phyloP scores from a whole-genome alignment of 2,329 filamentous ascomycete genomes.

The Alternaria arborescens region DNA sequence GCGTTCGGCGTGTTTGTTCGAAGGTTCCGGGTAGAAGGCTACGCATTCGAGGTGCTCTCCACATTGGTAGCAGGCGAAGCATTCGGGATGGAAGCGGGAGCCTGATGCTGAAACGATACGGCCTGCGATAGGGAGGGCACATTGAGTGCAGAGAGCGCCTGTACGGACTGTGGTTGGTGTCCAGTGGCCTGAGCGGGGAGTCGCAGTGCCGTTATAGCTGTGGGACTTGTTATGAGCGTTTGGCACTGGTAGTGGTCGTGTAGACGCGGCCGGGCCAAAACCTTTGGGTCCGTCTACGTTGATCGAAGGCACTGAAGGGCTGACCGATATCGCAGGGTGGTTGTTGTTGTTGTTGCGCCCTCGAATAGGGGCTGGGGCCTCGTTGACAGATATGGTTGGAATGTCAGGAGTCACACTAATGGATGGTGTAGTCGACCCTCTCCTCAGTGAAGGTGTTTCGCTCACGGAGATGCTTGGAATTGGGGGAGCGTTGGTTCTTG shows the following conservation, averaged over 20 bases:
- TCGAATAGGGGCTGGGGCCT: slow-evolving; percentile 22
- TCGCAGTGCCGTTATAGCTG: slow-evolving; percentile 44
- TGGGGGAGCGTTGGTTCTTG: slow-evolving; percentile 13
- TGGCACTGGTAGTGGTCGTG: slow-evolving; percentile 58
- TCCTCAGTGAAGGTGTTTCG: slow-evolving; percentile 27
- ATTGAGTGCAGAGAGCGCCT: slow-evolving; percentile 84
- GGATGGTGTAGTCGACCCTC: slow-evolving; percentile 18
- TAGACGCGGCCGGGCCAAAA: slow-evolving; percentile 44
- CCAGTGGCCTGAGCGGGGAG: slow-evolving; percentile 52
- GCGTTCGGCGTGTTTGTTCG: slow-evolving; percentile 73
- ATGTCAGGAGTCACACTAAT: slow-evolving; percentile 34
- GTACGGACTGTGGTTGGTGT: slow-evolving; percentile 59
- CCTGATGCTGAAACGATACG: slow-evolving; percentile 87
- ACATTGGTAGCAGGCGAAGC: slow-evolving; percentile 89
- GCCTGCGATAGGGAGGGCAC: slow-evolving; percentile 83
- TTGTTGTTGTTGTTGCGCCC: slow-evolving; percentile 25
- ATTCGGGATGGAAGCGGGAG: slow-evolving; percentile 88
- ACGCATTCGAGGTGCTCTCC: slow-evolving; percentile 90
- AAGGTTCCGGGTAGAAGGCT: slow-evolving; percentile 93
- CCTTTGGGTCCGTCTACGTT: slow-evolving; percentile 33
- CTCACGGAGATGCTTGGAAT: slow-evolving; percentile 14
- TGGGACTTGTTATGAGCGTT: slow-evolving; percentile 54
- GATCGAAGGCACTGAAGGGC: slow-evolving; percentile 38
- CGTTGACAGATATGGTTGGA: slow-evolving; percentile 43
- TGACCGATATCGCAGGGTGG: slow-evolving; percentile 36